Evolutionary conservation across 768 basidiomycete species (phyloP).

Genomic region (Candolleomyces aberdarensis): DNA sequence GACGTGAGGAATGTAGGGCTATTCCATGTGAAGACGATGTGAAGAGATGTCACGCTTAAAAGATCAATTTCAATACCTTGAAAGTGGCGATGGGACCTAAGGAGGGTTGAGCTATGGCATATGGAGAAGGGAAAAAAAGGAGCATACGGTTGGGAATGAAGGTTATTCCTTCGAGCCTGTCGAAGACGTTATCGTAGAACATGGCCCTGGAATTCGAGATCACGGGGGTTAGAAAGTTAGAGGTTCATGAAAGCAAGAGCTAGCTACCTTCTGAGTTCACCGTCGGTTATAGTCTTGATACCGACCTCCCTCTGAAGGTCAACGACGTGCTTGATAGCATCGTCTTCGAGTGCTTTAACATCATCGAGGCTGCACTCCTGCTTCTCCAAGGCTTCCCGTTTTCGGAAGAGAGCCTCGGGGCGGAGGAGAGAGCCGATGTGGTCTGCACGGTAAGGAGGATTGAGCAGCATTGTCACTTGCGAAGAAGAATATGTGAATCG

Average conservation of each 20-base stretch:
- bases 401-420: slow-evolving; percentile 45
- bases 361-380: slow-evolving; percentile 40
- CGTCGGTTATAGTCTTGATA: slow-evolving; percentile 61
- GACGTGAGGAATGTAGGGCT: slow-evolving; percentile 49
- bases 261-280: slow-evolving; percentile 44
- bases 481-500: slow-evolving; percentile 6
- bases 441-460: slow-evolving; percentile 47
- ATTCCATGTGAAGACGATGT: neutral
- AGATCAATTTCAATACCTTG: slow-evolving; percentile 35
- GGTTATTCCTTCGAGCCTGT: slow-evolving; percentile 63
- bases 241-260: too few relatives aligned
- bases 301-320: slow-evolving; percentile 52
- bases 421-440: slow-evolving; percentile 64
- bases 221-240: neutral
- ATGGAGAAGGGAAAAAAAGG: slow-evolving; percentile 8
- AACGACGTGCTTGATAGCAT: slow-evolving; percentile 50
- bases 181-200: slow-evolving; percentile 67
- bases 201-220: slow-evolving; percentile 33
- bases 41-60: neutral
- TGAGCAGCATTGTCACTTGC: slow-evolving; percentile 23
- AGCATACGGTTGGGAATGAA: slow-evolving; percentile 44
- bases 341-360: slow-evolving; percentile 46
- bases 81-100: slow-evolving; percentile 46
- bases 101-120: neutral
- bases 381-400: slow-evolving; percentile 41